phyloP scores from a whole-genome alignment of 768 basidiomycete species.

The Lactifluus piperatus region DNA sequence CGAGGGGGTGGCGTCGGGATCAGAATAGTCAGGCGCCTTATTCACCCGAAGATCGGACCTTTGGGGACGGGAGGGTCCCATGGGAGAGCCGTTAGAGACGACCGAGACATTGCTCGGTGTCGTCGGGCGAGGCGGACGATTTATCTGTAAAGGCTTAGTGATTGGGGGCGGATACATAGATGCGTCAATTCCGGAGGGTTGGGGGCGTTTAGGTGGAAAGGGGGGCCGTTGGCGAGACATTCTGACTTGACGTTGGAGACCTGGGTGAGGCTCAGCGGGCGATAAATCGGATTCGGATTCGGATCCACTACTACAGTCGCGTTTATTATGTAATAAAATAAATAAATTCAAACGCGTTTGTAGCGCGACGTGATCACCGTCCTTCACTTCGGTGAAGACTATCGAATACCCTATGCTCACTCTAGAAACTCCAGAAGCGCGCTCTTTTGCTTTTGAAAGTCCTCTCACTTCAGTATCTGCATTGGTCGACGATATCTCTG shows the following conservation, averaged over 20 bases:
- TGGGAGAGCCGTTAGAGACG: conserved; percentile 13
- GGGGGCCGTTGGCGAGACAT: conserved; percentile 15
- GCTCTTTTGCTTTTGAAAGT: background rate
- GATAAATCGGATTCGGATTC: too few species aligned
- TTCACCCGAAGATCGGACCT: conserved; percentile 16
- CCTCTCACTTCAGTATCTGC: background rate
- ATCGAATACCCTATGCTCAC: background rate
- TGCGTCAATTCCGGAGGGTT: background rate
- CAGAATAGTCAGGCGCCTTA: conserved; percentile 9
- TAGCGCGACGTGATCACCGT: background rate
- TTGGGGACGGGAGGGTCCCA: conserved; percentile 20
- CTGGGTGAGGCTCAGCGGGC: too few species aligned
- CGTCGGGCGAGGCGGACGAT: conserved; percentile 16
- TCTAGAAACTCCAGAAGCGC: background rate
- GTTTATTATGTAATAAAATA: conserved; percentile 9
- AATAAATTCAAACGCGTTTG: background rate
- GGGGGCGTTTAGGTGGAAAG: conserved; percentile 10
- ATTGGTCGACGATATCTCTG: background rate
- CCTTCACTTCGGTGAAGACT: background rate
- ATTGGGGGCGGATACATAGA: background rate
- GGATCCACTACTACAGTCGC: too few species aligned
- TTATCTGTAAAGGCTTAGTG: conserved; percentile 19
- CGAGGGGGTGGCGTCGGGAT: background rate
- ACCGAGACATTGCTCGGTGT: conserved; percentile 19
- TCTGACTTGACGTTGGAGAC: background rate